Evolutionary conservation across 2,329 filamentous ascomycete genomes (phyloP).

Genomic region (Ophiostoma fasciatum): DNA sequence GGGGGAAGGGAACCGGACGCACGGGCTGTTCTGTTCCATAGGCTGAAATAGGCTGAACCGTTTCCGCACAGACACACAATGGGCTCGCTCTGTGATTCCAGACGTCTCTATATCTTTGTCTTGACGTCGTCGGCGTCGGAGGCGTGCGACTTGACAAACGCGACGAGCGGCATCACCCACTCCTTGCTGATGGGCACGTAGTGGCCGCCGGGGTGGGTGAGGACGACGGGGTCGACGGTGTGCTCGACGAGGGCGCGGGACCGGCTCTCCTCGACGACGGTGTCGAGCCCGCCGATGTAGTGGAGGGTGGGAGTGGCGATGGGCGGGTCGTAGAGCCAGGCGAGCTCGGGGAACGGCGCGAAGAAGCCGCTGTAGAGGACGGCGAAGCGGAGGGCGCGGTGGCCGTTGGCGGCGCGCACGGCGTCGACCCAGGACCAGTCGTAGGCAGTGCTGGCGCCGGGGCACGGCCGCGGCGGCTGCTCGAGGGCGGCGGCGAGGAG

Average conservation of each 20-base stretch:
- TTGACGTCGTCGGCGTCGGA: slow-evolving; percentile 3
- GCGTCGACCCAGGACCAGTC: slow-evolving; percentile 26
- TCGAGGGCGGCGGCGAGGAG: slow-evolving; percentile 65
- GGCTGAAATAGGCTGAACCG: slow-evolving; percentile 21
- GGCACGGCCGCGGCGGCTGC: slow-evolving; percentile 15
- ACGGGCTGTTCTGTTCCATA: too few relatives aligned
- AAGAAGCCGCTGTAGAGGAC: slow-evolving; percentile 67
- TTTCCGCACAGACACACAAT: too few relatives aligned
- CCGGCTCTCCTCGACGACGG: slow-evolving; percentile 68
- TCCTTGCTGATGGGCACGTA: slow-evolving; percentile 75
- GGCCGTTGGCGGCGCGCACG: slow-evolving; percentile 34
- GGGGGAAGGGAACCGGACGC: too few relatives aligned
- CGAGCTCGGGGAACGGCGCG: slow-evolving; percentile 45
- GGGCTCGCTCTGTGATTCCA: too few relatives aligned
- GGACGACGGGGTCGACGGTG: slow-evolving; percentile 38
- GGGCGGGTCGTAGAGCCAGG: slow-evolving; percentile 58
- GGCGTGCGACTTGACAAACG: slow-evolving; percentile 17
- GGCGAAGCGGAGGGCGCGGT: slow-evolving; percentile 46
- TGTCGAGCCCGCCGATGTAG: slow-evolving; percentile 71
- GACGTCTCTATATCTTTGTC: slow-evolving; percentile 4
- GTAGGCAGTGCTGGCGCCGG: slow-evolving; percentile 22
- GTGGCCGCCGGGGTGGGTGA: slow-evolving; percentile 76
- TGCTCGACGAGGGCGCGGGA: slow-evolving; percentile 52
- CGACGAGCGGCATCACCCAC: slow-evolving; percentile 56
- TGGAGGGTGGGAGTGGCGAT: slow-evolving; percentile 68